These are phyloP conservation scores for Silene noctiflora DNA, from an alignment of 179 eudicot species.

Conservation along the genomic window DNA sequence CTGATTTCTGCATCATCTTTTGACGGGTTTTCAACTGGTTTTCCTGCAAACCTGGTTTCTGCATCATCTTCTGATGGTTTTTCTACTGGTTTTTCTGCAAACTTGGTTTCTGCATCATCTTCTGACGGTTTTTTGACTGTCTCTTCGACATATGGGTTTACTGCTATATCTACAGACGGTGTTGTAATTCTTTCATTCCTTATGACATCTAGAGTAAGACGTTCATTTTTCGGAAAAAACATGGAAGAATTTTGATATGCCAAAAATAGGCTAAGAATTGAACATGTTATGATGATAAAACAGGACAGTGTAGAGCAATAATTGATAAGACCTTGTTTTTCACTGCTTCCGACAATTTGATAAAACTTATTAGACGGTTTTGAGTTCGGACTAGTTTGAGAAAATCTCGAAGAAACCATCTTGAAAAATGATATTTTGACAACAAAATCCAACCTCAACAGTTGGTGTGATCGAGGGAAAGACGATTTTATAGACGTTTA, in stretches of 20 bases:
- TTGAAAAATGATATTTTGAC: not conserved
- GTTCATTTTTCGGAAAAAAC: not conserved
- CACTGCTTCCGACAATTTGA: not conserved
- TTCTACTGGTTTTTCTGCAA: too few relatives aligned
- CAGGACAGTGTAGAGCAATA: conserved; percentile 1
- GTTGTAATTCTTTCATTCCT: not conserved
- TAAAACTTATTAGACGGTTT: conserved; percentile 8
- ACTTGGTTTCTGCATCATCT: too few relatives aligned
- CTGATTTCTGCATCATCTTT: not conserved
- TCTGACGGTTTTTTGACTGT: not conserved
- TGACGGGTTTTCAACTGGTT: too few relatives aligned
- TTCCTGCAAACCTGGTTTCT: too few relatives aligned
- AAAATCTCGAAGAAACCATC: conserved; percentile 1
- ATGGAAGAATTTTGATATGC: not conserved
- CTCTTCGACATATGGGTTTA: not conserved
- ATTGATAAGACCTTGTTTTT: not conserved
- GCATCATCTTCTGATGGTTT: too few relatives aligned
- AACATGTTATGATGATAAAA: not conserved
- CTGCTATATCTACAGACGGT: not conserved
- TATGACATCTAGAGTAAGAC: not conserved
- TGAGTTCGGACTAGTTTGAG: not conserved
- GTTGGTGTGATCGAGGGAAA: not conserved
- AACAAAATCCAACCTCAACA: not conserved
- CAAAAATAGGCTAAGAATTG: conserved; percentile 3
- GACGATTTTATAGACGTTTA: not conserved